Evolutionary conservation across 2,329 filamentous ascomycete species (phyloP).

Genomic region (Tolypocladium capitatum): DNA sequence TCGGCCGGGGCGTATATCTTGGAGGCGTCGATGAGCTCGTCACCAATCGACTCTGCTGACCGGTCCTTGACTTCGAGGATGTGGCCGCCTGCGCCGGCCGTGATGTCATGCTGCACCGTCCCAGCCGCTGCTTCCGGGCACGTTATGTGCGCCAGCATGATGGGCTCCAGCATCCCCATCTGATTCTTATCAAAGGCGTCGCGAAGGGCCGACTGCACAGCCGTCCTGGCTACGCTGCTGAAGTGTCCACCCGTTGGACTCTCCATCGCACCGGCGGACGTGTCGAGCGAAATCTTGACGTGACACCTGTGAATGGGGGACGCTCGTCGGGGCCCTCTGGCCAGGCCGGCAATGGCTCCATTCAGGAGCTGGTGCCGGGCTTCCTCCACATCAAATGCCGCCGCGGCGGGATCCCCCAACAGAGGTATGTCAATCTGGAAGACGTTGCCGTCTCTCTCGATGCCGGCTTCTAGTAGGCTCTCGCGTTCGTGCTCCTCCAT

Average conservation of each 20-base stretch:
- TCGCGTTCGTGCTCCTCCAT: conserved; percentile 30
- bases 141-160: conserved; percentile 80
- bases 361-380: conserved; percentile 54
- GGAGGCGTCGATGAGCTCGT: conserved; percentile 47
- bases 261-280: conserved; percentile 34
- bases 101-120: conserved; percentile 70
- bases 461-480: conserved; percentile 24
- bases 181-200: conserved; percentile 39
- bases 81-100: conserved; percentile 56
- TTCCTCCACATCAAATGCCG: conserved; percentile 35
- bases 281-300: conserved; percentile 58
- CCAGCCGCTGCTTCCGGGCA: conserved; percentile 75
- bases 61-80: conserved; percentile 56
- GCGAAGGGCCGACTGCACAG: conserved; percentile 56
- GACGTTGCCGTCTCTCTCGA: conserved; percentile 58
- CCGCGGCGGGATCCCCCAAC: conserved; percentile 32
- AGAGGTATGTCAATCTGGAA: conserved; percentile 41
- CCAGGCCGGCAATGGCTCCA: conserved; percentile 70
- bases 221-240: conserved; percentile 46
- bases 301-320: conserved; percentile 69
- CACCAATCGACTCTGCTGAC: conserved; percentile 24
- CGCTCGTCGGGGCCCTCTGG: conserved; percentile 67
- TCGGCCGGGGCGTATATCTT: conserved; percentile 82
- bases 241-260: conserved; percentile 57
- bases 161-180: conserved; percentile 72